These are phyloP conservation scores for Crithidia bombi DNA, from an alignment of 208 protist genomes.

Conservation along the genomic window DNA sequence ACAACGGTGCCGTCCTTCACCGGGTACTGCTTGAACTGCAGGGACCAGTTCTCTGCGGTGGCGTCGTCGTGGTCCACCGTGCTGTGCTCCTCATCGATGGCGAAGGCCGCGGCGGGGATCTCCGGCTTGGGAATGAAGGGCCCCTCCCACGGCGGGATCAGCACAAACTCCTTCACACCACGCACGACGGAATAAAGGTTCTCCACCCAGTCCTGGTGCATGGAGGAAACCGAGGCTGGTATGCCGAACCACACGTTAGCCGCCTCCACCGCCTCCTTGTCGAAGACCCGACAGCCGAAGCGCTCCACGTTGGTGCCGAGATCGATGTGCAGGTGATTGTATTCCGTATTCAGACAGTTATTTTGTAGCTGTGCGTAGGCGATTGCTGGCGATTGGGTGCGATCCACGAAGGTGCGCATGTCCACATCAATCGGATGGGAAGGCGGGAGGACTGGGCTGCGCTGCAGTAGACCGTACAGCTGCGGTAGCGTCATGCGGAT, in stretches of 20 bases:
- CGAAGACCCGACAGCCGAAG: slow-evolving; percentile 79
- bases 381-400: slow-evolving; percentile 36
- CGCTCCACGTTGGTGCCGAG: slow-evolving; percentile 53
- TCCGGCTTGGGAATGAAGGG: slow-evolving; percentile 84
- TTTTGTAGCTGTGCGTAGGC: slow-evolving; percentile 93
- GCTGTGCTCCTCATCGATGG: slow-evolving; percentile 38
- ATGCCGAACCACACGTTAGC: slow-evolving; percentile 92
- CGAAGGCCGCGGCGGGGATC: slow-evolving; percentile 67
- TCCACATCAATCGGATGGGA: slow-evolving; percentile 55
- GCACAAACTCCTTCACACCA: slow-evolving; percentile 91
- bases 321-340: slow-evolving; percentile 73
- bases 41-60: slow-evolving; percentile 25
- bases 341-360: slow-evolving; percentile 87
- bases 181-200: slow-evolving; percentile 92
- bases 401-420: slow-evolving; percentile 48
- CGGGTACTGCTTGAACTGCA: slow-evolving; percentile 52
- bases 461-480: slow-evolving; percentile 70
- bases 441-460: slow-evolving; percentile 41
- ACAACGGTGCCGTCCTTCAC: slow-evolving; percentile 66
- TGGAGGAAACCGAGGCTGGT: slow-evolving; percentile 74
- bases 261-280: slow-evolving; percentile 67
- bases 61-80: slow-evolving; percentile 19
- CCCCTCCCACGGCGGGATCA: slow-evolving; percentile 89
- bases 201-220: slow-evolving; percentile 94
- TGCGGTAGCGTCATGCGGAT: slow-evolving; percentile 75